Conservation (phyloP, 2,329 filamentous ascomycete species). For the Paraphoma chrysanthemicola region DNA sequence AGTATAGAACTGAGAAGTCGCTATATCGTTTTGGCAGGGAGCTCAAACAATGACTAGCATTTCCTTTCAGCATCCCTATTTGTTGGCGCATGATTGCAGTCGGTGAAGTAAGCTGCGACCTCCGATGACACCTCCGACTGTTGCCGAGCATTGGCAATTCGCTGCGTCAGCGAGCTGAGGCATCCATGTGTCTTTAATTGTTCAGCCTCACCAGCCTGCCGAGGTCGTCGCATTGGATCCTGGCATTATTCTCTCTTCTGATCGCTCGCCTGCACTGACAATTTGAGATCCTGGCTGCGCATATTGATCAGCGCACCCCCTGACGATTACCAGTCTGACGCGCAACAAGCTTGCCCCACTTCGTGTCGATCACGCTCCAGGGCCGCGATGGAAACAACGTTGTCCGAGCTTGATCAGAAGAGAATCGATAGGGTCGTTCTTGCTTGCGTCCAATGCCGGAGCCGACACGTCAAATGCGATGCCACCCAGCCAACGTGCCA, state of each 20-base stretch:
- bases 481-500: slow-evolving; percentile 39
- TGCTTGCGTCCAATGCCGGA: slow-evolving; percentile 44
- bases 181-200: not conserved
- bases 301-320: no score
- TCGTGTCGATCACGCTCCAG: not conserved
- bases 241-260: no score
- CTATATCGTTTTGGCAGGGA: not conserved
- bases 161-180: not conserved
- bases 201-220: not conserved
- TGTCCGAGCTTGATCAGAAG: slow-evolving; percentile 13
- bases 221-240: no score
- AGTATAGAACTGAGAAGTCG: slow-evolving; percentile 2
- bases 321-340: no score
- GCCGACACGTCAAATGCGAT: slow-evolving; percentile 45
- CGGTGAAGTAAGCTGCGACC: not conserved
- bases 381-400: slow-evolving; percentile 23
- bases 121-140: not conserved
- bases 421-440: slow-evolving; percentile 38
- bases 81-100: not conserved
- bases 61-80: no score
- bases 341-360: no score
- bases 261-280: no score
- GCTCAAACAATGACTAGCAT: no score
- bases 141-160: not conserved
- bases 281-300: no score